Percentiles rank a stretch among this genome's conserved stretches.
phyloP scores from a whole-genome alignment of 2,329 filamentous ascomycete species.

The Fusarium sp. region DNA sequence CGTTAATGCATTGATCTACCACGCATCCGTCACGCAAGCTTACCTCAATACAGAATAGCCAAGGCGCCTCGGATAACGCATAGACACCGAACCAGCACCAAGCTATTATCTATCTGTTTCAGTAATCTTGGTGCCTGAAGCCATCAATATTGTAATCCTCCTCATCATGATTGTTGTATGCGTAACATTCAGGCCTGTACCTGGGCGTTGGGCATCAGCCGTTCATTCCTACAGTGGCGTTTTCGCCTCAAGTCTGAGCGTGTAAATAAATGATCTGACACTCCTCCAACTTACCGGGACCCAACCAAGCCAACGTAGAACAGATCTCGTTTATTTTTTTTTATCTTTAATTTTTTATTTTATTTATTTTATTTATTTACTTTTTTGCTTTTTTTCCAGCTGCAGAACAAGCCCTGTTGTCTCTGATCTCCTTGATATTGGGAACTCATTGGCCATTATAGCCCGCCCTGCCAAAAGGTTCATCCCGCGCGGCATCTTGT shows the following conservation, averaged over 20 bases:
- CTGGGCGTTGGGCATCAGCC: background rate
- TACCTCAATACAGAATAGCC: slow-evolving; percentile 18
- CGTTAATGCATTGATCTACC: background rate
- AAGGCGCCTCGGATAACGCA: slow-evolving; percentile 1
- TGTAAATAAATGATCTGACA: slow-evolving; percentile 1
- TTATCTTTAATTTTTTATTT: too few relatives aligned
- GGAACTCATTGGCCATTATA: slow-evolving; percentile 1
- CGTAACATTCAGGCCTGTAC: background rate
- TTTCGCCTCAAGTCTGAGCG: slow-evolving; percentile 30
- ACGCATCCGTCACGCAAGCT: slow-evolving; percentile 8
- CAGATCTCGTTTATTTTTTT: slow-evolving; percentile 21
- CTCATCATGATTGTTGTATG: background rate
- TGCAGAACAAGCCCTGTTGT: slow-evolving; percentile 2
- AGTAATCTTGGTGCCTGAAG: background rate
- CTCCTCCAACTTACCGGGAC: slow-evolving; percentile 9
- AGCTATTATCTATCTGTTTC: slow-evolving; percentile 6
- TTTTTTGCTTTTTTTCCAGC: background rate
- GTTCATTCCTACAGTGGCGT: slow-evolving; percentile 2
- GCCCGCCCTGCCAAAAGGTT: slow-evolving; percentile 19
- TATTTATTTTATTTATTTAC: too few relatives aligned
- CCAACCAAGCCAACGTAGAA: background rate
- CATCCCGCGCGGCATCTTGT: slow-evolving; percentile 23
- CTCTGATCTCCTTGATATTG: slow-evolving; percentile 16
- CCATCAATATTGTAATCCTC: background rate
- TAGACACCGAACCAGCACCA: background rate